phyloP scores from a whole-genome alignment of 768 basidiomycete genomes.

The Tricholoma sp. region DNA sequence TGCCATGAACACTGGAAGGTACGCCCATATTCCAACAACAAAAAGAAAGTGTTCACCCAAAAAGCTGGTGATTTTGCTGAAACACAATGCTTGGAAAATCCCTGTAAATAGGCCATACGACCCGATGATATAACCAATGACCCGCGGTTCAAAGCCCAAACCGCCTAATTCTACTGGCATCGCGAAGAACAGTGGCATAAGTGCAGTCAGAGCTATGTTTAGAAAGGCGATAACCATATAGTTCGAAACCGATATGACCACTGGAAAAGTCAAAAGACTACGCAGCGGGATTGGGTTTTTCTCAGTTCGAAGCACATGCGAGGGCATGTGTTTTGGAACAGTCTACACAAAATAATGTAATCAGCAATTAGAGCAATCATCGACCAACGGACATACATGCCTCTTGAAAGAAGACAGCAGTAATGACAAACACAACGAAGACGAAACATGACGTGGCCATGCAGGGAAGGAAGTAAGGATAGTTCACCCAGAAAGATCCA shows the following conservation, averaged over 20 bases:
- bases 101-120: conserved; percentile 34
- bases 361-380: neutral
- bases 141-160: conserved; percentile 50
- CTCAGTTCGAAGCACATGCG: neutral
- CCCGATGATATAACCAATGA: conserved; percentile 55
- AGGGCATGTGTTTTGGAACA: conserved; percentile 8
- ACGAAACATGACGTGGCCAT: conserved; percentile 26
- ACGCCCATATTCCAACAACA: conserved; percentile 26
- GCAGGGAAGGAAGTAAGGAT: conserved; percentile 77
- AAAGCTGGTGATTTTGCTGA: conserved; percentile 28
- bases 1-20: conserved; percentile 28
- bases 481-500: conserved; percentile 51
- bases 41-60: conserved; percentile 37
- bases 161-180: conserved; percentile 64
- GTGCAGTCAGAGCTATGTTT: conserved; percentile 43
- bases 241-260: conserved; percentile 60
- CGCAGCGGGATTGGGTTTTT: conserved; percentile 33
- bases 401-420: conserved; percentile 35
- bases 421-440: conserved; percentile 23
- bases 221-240: conserved; percentile 62
- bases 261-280: conserved; percentile 38
- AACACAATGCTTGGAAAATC: conserved; percentile 31
- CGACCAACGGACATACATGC: conserved; percentile 15
- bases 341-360: conserved; percentile 16
- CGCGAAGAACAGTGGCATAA: conserved; percentile 66